Evolutionary conservation across 1,284 basidiomycete genomes (phyloP).

Genomic region (Cystobasidium pallidum): DNA sequence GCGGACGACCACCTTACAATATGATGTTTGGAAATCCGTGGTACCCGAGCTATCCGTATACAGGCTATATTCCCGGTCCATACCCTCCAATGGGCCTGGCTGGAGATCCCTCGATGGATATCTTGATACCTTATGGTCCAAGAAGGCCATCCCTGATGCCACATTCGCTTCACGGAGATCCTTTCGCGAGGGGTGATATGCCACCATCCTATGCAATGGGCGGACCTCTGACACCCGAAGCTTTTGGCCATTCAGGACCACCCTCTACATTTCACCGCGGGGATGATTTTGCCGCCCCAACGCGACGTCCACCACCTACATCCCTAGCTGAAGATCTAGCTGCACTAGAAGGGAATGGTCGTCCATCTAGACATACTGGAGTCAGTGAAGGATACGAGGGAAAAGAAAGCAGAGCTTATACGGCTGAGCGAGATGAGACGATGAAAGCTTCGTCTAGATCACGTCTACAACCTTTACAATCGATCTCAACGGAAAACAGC

Average conservation of each 20-base stretch:
- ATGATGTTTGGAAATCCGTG: slow-evolving; percentile 20
- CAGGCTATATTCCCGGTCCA: not conserved
- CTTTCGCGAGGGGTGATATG: not conserved
- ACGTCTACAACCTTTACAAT: slow-evolving; percentile 18
- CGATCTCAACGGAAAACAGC: not conserved
- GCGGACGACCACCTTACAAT: slow-evolving; percentile 26
- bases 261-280: not conserved
- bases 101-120: slow-evolving; percentile 18
- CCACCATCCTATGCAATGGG: not conserved
- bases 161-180: not conserved
- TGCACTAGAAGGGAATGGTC: not conserved
- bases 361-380: not conserved
- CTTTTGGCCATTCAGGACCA: not conserved
- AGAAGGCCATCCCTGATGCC: slow-evolving; percentile 11
- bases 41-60: slow-evolving; percentile 6
- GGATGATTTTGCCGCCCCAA: not conserved
- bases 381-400: not conserved
- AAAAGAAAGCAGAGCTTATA: too few relatives aligned
- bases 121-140: slow-evolving; percentile 27
- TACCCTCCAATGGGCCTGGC: not conserved
- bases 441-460: not conserved
- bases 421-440: not conserved
- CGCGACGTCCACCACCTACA: not conserved
- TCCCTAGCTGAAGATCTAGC: slow-evolving; percentile 6
- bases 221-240: not conserved